Evolutionary conservation across 2,329 filamentous ascomycete species (phyloP), one percentile per base, ranked within the genome.

Genomic region (Plenodomus lindquistii): DNA sequence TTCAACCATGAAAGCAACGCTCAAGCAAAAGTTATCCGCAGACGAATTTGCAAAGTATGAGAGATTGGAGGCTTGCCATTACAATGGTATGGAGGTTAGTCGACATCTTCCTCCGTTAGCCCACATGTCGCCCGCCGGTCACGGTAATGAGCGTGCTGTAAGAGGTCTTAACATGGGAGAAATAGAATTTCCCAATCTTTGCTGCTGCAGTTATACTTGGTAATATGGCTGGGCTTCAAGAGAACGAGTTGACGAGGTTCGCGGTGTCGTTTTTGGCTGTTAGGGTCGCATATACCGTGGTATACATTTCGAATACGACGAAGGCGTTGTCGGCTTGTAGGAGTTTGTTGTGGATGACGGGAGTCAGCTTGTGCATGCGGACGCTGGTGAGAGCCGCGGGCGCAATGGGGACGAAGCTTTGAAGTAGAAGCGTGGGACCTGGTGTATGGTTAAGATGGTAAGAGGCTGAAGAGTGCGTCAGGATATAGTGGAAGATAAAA

Each of bases 1-100:
- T 22, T 60, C 53, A 15, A 66, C 66, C 52, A 38, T 71, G 29
- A 70, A 70, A 20, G 59, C 57, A 5, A 60, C 55, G 22, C 57
- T 79, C 42, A 70, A 72, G 48, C 67, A 74, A 40, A 59, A 63
- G 4, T 65, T 77, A 2, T 59, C 70, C 9, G 54, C 70, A 1
- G 65, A 70, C 13, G 63, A 60, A 4, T 77, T 72, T 51, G 72
- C 68, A 11, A 67, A 62, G 7, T 79, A 71, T 43, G 76, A 79
- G 62, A 75, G 77, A 35, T 67, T 72, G 18, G 71, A 76, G 49
- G 69, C 73, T 4, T 78, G 75, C 27, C 75, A 79, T 52, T 65
- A 71, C 21, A 79, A 79, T 55, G 70, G 72, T 21, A 66, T 78
- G 52, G 77, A 80, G 44, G 55, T 55, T 13, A 35, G 46, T 42